Base-by-base conservation (phyloP, 306 rosid genomes). In the Mimosa pudica region DNA sequence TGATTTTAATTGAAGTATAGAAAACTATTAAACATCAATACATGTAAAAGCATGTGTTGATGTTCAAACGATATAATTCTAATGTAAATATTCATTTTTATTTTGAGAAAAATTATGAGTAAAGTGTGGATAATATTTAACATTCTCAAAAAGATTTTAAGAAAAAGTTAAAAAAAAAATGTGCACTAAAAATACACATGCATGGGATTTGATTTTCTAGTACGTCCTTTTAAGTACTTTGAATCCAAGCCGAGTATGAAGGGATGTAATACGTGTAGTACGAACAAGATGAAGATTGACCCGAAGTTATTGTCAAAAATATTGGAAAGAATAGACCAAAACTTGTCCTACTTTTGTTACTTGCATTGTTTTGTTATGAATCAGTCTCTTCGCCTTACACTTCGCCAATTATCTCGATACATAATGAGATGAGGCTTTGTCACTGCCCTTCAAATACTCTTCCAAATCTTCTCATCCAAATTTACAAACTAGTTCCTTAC, bases 341-440 rank as follows among this genome's bases (percentile, higher is more conserved):
- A 64, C 48, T 71, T 35, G 7, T 8, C 24, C 61, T 7, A 24
- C 8, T 87, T 41, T 18, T 83, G 83, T 52, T 52, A 8, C 49
- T 38, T 41, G 32, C 83, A 84, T 54, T 54, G 54, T 83, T 89
- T 84, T 92, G 94, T 84, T 63, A 61, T 41, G 61, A 80, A 82
- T 73, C 73, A 70, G 36, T 73, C 70, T 70, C 57, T 41, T 30
- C 48, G 11, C 71, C 82, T 60, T 63, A 55, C 45, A 32, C 82
- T 20, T 80, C 79, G 84, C 78, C 71, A 32, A 57, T 71, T 75
- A 17, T 49, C 82, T 69, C 82, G 35, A 57, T 20, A 61, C 70
- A 46, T 73, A 11, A 7, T 54, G 71, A 71, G 42, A 16, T 5
- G 81, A 79, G 89, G 86, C 83, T 70, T 71, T 68, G 86, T 79